Evolutionary conservation across 805 yeast genomes (phyloP).

Genomic region (Candida patagonica): DNA sequence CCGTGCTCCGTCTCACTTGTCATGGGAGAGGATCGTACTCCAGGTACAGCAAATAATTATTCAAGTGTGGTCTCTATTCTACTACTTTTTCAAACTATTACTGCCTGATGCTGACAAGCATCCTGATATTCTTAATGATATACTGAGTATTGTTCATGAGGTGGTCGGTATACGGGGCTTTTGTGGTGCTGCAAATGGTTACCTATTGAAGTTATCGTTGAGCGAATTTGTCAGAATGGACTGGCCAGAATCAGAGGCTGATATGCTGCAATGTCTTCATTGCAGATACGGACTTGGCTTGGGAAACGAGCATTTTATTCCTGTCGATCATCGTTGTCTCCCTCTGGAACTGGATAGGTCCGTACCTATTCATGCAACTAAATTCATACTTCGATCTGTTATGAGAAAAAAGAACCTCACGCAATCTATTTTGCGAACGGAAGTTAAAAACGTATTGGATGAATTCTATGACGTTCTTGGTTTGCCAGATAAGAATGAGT

Average conservation of each 20-base stretch:
- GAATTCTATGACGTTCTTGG: constrained; percentile 62
- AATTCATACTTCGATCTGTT: constrained; percentile 47
- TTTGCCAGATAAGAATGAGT: constrained; percentile 34
- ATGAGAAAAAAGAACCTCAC: constrained; percentile 51
- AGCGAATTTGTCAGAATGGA: constrained; percentile 38
- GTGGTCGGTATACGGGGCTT: constrained; percentile 60
- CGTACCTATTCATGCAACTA: constrained; percentile 34
- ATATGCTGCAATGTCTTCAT: constrained; percentile 64
- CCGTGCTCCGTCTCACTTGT: constrained; percentile 23
- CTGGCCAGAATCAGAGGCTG: constrained; percentile 45
- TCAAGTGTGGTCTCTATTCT: constrained; percentile 29
- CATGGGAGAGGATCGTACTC: constrained; percentile 24
- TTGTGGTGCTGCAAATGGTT: constrained; percentile 59
- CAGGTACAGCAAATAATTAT: constrained; percentile 26
- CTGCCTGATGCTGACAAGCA: constrained; percentile 15
- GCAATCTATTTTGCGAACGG: constrained; percentile 52
- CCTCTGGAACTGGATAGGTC: constrained; percentile 32
- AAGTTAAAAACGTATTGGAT: constrained; percentile 65
- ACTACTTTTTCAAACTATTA: constrained; percentile 30
- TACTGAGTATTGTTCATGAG: constrained; percentile 57
- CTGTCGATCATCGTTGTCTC: constrained; percentile 55
- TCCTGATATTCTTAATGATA: constrained; percentile 30
- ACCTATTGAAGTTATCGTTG: constrained; percentile 53
- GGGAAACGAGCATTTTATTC: constrained; percentile 48
- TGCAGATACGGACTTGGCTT: constrained; percentile 70